Evolutionary conservation across 495 filamentous ascomycete species (phyloP), one percentile per base, ranked within the genome.

Genomic region (Cladorrhinum samala): DNA sequence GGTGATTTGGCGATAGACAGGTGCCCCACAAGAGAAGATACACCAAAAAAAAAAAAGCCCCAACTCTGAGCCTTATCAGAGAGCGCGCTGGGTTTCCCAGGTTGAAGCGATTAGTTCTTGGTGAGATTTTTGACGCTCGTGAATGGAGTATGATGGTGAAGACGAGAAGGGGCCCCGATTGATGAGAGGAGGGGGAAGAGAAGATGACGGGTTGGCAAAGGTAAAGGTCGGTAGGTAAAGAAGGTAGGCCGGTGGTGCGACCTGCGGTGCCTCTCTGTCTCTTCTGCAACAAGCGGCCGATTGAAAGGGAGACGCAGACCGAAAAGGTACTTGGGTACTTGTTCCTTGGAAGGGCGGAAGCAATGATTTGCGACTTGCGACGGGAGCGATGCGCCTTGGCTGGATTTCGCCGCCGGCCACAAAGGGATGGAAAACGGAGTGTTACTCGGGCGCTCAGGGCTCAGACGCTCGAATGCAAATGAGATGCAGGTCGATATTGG

Each of bases 361-460:
- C 3, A 13, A 11, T 19, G 23, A 14, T 20, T 33, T n/a, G n/a
- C n/a, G n/a, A n/a, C n/a, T 1, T 41, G 39, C 11, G 39, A 14
- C 13, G 39, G 17, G 6, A n/a, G 13, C 13, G 39, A 41, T 41
- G 17, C 11, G 13, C 39, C 17, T 14, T 41, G 11, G n/a, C n/a
- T 41, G 39, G 39, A 41, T n/a, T 41, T 4, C 5, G 4, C n/a
- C 5, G 39, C n/a, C 5, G 11, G 7, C 8, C 13, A 41, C 8
- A 5, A 47, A 23, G 21, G 46, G 50, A 59, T 41, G 40, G 46
- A 57, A 33, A 25, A 50, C 53, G 52, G 66, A 64, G 58, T 65
- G 62, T 65, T 58, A 54, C 46, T 65, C 51, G 49, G 62, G 60
- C 27, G 59, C 57, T 59, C 55, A 58, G 62, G 56, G 60, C 56